Evolutionary conservation across 1,284 basidiomycete genomes (phyloP).

Genomic region (Blastosporella zonata): DNA sequence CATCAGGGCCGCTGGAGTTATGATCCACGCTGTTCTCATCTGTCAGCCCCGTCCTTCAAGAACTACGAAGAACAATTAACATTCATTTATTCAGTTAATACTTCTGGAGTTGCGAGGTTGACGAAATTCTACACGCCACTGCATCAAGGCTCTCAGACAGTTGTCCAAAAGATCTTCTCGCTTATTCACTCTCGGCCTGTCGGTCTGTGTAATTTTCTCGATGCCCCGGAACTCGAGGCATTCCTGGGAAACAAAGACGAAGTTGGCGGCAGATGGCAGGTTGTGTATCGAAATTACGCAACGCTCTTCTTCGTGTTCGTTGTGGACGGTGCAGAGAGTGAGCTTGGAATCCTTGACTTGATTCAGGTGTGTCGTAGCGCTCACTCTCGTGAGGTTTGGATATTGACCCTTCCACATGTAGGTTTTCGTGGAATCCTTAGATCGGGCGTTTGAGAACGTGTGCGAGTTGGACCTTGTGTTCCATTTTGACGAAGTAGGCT

Average conservation of each 20-base stretch:
- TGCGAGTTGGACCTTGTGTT: conserved; percentile 99
- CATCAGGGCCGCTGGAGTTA: conserved; percentile 27
- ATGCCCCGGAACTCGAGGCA: conserved; percentile 85
- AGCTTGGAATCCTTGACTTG: conserved; percentile 93
- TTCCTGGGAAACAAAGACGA: conserved; percentile 61
- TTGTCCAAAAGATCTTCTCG: conserved; percentile 83
- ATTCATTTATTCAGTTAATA: conserved; percentile 63
- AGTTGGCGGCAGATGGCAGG: conserved; percentile 63
- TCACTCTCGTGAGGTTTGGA: not conserved
- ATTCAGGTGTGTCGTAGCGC: conserved; percentile 78
- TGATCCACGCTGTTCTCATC: conserved; percentile 77
- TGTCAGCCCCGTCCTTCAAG: conserved; percentile 31
- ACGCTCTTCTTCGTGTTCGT: conserved; percentile 98
- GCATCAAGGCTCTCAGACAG: conserved; percentile 68
- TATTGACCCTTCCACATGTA: conserved; percentile 20
- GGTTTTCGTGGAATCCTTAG: conserved; percentile 97
- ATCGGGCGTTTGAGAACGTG: conserved; percentile 96
- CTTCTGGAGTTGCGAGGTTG: conserved; percentile 84
- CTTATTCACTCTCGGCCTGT: conserved; percentile 75
- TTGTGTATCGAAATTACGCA: conserved; percentile 86
- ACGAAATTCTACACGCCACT: conserved; percentile 95
- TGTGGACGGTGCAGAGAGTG: conserved; percentile 92
- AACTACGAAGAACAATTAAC: conserved; percentile 10
- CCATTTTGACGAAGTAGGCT: conserved; percentile 90
- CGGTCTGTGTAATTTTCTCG: conserved; percentile 88